Base-by-base conservation (phyloP, 2,329 filamentous ascomycete genomes). In the Magnaporthiopsis rhizophila region DNA sequence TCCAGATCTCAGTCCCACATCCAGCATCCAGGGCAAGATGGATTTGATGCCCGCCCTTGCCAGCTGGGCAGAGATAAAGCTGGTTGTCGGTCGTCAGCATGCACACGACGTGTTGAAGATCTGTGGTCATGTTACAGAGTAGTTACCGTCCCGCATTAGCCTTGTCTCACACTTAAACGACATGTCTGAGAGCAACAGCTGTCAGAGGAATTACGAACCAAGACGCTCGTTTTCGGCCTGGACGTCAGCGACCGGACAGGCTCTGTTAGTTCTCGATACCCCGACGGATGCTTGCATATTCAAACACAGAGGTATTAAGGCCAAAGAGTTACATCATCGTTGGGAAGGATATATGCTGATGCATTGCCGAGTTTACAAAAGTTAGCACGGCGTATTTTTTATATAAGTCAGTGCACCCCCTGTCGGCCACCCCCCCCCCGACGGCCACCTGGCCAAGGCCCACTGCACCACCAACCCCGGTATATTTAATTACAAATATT, bases 31-130 rank as follows among this genome's bases (percentile, higher is more conserved):
- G 38, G n/a, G 60, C 57, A 11, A 60, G 34, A n/a, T 61, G 59
- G 24, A 63, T 32, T 18, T 28, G 12, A 12, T 60, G 59, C 3
- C 61, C 61, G 12, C 63, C 58, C 58, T 61, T 60, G 15, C 62
- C 64, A 4, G 58, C 58, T 11, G 34, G 61, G 28, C 50, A 36
- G 7, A 18, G 21, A 30, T 65, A 65, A 3, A 69, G 65, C 38
- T 68, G 65, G 15, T 66, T 67, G 28, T 67, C 65, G 1, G 68
- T 58, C 8, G 65, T 64, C 59, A 68, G 60, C 32, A 38, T n/a
- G 38, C 58, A 66, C 53, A 70, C 65, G 26, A 60, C 58, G 56
- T 70, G 67, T 38, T 68, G 67, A 28, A 68, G 65, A 58, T 68
- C 64, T 24, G 26, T 28, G 38, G 32, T 61, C 21, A 12, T 18